Conservation (phyloP, 257 asterid species). For the Penstemon davidsonii region DNA sequence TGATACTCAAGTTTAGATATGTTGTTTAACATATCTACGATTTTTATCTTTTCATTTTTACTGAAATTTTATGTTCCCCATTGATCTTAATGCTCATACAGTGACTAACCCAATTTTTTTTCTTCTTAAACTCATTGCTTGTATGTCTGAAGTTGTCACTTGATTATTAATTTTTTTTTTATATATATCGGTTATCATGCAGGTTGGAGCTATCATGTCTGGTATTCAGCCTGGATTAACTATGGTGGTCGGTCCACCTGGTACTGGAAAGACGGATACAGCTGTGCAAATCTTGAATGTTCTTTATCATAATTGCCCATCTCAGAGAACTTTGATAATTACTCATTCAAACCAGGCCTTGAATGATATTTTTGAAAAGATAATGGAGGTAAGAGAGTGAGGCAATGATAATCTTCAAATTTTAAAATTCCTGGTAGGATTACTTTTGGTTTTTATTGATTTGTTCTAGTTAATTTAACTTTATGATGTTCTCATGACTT, state of each 20-base stretch:
- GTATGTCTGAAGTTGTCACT: neutral
- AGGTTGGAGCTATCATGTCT: slow-evolving; percentile 88
- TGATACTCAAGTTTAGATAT: neutral
- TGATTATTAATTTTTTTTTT: neutral
- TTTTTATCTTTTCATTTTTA: too few species aligned
- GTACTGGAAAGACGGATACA: slow-evolving; percentile 98
- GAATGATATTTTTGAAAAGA: slow-evolving; percentile 97
- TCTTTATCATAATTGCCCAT: slow-evolving; percentile 97
- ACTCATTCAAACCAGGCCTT: slow-evolving; percentile 98
- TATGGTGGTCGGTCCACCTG: slow-evolving; percentile 99
- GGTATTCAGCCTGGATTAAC: slow-evolving; percentile 97
- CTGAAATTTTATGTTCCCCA: too few species aligned
- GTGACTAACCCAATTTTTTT: neutral
- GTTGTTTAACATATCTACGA: too few species aligned
- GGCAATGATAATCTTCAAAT: slow-evolving; percentile 1
- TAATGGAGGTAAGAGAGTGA: slow-evolving; percentile 74
- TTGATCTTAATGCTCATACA: too few species aligned
- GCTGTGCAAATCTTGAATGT: slow-evolving; percentile 96
- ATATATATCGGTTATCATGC: slow-evolving; percentile 29
- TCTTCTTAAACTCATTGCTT: neutral
- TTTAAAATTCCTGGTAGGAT: neutral
- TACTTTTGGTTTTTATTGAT: slow-evolving; percentile 12
- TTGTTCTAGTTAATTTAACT: slow-evolving; percentile 14
- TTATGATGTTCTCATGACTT: slow-evolving; percentile 23
- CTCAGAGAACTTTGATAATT: slow-evolving; percentile 96